Evolutionary conservation across 345 rosid genomes (phyloP).

Genomic region (Bruguiera gymnorhiza): DNA sequence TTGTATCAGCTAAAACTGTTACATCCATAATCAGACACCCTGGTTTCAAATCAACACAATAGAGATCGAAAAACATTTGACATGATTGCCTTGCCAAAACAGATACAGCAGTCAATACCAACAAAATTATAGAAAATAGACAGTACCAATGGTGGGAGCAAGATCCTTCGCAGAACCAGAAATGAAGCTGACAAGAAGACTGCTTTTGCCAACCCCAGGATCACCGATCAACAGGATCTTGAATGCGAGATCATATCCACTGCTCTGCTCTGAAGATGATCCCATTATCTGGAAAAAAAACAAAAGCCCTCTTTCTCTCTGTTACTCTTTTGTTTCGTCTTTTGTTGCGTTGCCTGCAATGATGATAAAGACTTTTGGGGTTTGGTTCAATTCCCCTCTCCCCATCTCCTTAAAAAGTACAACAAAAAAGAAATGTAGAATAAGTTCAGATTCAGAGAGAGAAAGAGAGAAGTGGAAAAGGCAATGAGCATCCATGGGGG

Average conservation of each 20-base stretch:
- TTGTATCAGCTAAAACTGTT: not conserved
- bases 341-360: slow-evolving; percentile 25
- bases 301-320: not conserved
- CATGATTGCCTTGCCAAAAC: not conserved
- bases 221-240: slow-evolving; percentile 97
- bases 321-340: slow-evolving; percentile 6
- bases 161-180: slow-evolving; percentile 68
- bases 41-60: not conserved
- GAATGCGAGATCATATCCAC: slow-evolving; percentile 80
- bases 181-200: slow-evolving; percentile 95
- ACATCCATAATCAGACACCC: not conserved
- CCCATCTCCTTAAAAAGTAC: slow-evolving; percentile 21
- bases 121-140: not conserved
- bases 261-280: slow-evolving; percentile 66
- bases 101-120: not conserved
- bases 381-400: not conserved
- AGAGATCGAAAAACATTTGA: slow-evolving; percentile 14
- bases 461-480: slow-evolving; percentile 11
- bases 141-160: slow-evolving; percentile 83
- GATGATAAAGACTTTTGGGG: slow-evolving; percentile 27
- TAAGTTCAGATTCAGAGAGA: slow-evolving; percentile 8
- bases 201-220: slow-evolving; percentile 95
- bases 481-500: slow-evolving; percentile 34
- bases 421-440: slow-evolving; percentile 26
- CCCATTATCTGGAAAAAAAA: slow-evolving; percentile 48